These are phyloP conservation scores for Mesembryanthemum crystallinum DNA, from an alignment of 148 eudicot genomes.

Conservation along the genomic window DNA sequence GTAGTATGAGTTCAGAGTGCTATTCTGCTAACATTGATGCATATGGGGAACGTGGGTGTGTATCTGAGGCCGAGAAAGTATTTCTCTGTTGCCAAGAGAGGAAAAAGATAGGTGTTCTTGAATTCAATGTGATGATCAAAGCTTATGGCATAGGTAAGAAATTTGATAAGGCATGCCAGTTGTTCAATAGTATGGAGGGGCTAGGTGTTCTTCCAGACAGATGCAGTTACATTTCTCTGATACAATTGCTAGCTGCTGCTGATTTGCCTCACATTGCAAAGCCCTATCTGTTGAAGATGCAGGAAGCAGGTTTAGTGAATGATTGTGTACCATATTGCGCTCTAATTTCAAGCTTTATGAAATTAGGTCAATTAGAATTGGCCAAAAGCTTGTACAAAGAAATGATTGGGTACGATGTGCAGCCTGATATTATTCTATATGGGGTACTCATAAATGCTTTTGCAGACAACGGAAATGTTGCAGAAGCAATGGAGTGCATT, in stretches of 20 bases:
- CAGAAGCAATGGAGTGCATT: constrained; percentile 48
- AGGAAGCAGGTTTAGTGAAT: constrained; percentile 47
- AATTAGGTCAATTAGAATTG: constrained; percentile 54
- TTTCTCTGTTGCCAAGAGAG: constrained; percentile 58
- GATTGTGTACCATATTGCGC: constrained; percentile 81
- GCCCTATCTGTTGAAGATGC: constrained; percentile 72
- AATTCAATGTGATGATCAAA: constrained; percentile 89
- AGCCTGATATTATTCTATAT: constrained; percentile 75
- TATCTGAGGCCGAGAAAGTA: constrained; percentile 67
- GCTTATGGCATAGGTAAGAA: constrained; percentile 78
- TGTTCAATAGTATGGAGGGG: constrained; percentile 69
- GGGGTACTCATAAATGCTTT: constrained; percentile 75
- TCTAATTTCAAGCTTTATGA: constrained; percentile 72
- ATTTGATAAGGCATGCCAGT: constrained; percentile 60
- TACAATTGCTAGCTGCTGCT: constrained; percentile 70
- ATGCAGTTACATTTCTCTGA: constrained; percentile 74
- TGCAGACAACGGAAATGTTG: constrained; percentile 69
- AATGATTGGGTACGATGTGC: constrained; percentile 56
- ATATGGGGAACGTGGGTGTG: constrained; percentile 73
- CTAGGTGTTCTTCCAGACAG: constrained; percentile 61
- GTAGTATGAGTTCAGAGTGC: constrained; percentile 74
- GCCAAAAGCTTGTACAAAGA: constrained; percentile 57
- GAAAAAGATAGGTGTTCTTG: constrained; percentile 51
- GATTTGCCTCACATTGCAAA: constrained; percentile 69
- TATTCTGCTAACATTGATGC: constrained; percentile 94